A percentile compares a stretch with the other conserved stretches of the same genome.
Evolutionary conservation across 371 early-diverging fungal species (phyloP).

Genomic region (Rhizopus arrhizus): DNA sequence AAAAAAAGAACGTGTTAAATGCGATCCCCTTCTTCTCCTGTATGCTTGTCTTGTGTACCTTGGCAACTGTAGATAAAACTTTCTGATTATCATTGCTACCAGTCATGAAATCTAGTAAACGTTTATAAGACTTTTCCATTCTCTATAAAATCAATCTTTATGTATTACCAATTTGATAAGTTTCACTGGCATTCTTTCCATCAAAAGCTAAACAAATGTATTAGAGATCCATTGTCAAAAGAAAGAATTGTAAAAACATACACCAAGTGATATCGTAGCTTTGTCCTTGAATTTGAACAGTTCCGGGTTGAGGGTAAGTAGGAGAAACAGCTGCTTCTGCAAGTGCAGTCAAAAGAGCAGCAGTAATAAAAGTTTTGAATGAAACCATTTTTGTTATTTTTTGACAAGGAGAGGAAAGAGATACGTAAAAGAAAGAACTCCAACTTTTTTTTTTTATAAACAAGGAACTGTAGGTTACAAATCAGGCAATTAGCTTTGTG

Average conservation of each 20-base stretch:
- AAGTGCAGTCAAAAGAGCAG: constrained; percentile 13
- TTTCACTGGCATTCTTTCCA: constrained; percentile 23
- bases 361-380: constrained; percentile 20
- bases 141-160: background rate
- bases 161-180: constrained; percentile 26
- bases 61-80: constrained; percentile 34
- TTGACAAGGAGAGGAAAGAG: constrained; percentile 7
- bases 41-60: constrained; percentile 20
- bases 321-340: constrained; percentile 43
- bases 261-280: constrained; percentile 46
- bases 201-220: constrained; percentile 18
- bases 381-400: constrained; percentile 24
- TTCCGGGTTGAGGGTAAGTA: constrained; percentile 48
- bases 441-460: background rate
- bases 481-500: background rate
- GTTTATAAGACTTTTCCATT: background rate
- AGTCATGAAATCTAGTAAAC: constrained; percentile 43
- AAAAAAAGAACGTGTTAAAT: constrained; percentile 5
- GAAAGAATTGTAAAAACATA: constrained; percentile 18
- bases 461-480: constrained; percentile 2
- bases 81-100: constrained; percentile 38
- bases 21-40: background rate
- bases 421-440: background rate
- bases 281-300: constrained; percentile 42
- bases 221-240: too few species aligned